A percentile compares a stretch with the other conserved stretches of the same genome.
phyloP scores from a whole-genome alignment of 2,329 filamentous ascomycete genomes.

The Stagonosporopsis rhizophila region DNA sequence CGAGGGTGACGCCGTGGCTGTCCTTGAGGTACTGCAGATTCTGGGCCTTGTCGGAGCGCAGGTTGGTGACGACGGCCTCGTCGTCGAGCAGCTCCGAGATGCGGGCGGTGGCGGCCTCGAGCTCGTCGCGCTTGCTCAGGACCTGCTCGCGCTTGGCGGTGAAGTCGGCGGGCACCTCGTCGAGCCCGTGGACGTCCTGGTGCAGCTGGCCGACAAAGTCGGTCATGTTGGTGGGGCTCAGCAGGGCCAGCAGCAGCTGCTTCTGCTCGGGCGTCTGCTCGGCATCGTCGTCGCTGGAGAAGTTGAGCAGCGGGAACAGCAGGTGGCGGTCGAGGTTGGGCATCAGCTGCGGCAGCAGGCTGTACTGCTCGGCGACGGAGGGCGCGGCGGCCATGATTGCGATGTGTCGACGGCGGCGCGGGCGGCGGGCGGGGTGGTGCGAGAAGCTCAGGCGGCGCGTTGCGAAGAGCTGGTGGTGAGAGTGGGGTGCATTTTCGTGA shows the following conservation, averaged over 20 bases:
- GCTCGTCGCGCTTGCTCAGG: slow-evolving; percentile 79
- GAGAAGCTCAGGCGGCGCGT: slow-evolving; percentile 10
- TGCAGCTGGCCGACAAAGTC: slow-evolving; percentile 95
- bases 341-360: slow-evolving; percentile 87
- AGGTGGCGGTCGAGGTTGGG: slow-evolving; percentile 93
- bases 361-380: slow-evolving; percentile 73
- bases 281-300: slow-evolving; percentile 81
- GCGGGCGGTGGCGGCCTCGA: slow-evolving; percentile 86
- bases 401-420: background rate
- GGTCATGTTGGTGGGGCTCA: slow-evolving; percentile 98
- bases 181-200: slow-evolving; percentile 83
- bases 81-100: slow-evolving; percentile 86
- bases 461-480: slow-evolving; percentile 24
- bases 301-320: slow-evolving; percentile 95
- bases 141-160: slow-evolving; percentile 89
- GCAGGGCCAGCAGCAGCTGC: slow-evolving; percentile 87
- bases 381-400: slow-evolving; percentile 39
- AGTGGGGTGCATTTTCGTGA: slow-evolving; percentile 19
- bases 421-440: slow-evolving; percentile 11
- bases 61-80: slow-evolving; percentile 87
- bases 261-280: slow-evolving; percentile 76
- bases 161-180: slow-evolving; percentile 83
- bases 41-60: slow-evolving; percentile 96
- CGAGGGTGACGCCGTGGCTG: slow-evolving; percentile 89
- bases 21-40: slow-evolving; percentile 99